These are phyloP conservation scores for Apiospora rasikravindrae DNA, from an alignment of 2,329 filamentous ascomycete species.

Conservation along the genomic window DNA sequence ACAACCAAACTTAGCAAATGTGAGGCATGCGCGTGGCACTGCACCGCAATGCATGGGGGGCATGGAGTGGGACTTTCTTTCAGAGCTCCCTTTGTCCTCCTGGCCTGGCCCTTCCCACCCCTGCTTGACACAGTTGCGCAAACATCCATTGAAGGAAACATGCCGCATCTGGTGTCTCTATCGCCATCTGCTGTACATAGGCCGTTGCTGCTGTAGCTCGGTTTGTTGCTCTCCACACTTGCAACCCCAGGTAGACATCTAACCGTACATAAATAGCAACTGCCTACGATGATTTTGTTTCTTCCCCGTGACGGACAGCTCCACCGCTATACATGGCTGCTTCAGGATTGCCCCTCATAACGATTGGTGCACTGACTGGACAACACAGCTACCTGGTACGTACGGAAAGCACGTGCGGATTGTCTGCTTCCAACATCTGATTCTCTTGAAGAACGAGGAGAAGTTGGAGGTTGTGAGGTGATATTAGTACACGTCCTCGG, in stretches of 20 bases:
- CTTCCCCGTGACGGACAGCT: slow-evolving; percentile 2
- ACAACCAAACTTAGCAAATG: slow-evolving; percentile 8
- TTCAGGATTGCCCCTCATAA: slow-evolving; percentile 15
- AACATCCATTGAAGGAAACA: slow-evolving; percentile 8
- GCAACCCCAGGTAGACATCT: background rate
- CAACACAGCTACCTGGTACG: background rate
- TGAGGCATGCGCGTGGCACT: background rate
- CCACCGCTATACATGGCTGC: slow-evolving; percentile 6
- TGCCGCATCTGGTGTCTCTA: slow-evolving; percentile 2
- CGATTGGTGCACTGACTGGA: background rate
- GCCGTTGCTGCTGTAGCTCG: background rate
- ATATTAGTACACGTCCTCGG: background rate
- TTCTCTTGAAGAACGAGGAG: background rate
- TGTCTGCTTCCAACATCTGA: background rate
- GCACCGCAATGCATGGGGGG: background rate
- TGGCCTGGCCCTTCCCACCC: slow-evolving; percentile 1
- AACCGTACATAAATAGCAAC: slow-evolving; percentile 9
- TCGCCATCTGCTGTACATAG: background rate
- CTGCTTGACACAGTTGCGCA: slow-evolving; percentile 13
- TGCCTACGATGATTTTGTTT: background rate
- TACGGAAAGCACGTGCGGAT: slow-evolving; percentile 1
- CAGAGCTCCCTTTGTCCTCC: background rate
- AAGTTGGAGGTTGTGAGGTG: background rate
- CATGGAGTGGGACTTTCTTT: background rate
- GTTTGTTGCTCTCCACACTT: background rate